These are phyloP conservation scores for Penicillium coprophilum DNA, from an alignment of 495 filamentous ascomycete genomes.

Conservation along the genomic window DNA sequence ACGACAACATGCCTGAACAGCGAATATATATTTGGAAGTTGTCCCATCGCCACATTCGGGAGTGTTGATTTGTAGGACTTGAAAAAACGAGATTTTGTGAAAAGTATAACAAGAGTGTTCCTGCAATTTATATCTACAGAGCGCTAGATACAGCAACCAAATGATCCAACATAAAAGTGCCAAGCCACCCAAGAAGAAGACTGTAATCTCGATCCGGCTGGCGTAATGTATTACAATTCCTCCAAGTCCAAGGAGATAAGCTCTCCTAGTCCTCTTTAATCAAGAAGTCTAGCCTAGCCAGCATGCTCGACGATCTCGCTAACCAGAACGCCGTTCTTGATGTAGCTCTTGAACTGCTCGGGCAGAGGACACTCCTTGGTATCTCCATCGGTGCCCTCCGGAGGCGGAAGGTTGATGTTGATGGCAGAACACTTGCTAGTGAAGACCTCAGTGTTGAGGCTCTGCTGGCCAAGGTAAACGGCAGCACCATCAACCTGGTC, in stretches of 20 bases:
- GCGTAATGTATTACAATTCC: constrained; percentile 2
- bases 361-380: constrained; percentile 83
- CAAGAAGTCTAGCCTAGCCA: constrained; percentile 46
- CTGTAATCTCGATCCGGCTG: background rate
- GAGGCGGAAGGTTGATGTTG: constrained; percentile 77
- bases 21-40: background rate
- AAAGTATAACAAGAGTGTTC: background rate
- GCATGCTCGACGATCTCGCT: constrained; percentile 90
- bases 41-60: too few species aligned
- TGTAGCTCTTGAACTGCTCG: constrained; percentile 82
- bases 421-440: constrained; percentile 79
- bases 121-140: constrained; percentile 26
- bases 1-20: background rate
- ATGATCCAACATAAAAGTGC: constrained; percentile 5
- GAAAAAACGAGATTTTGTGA: background rate
- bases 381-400: constrained; percentile 62
- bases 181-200: background rate
- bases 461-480: constrained; percentile 79
- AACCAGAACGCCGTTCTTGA: constrained; percentile 70
- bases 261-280: background rate
- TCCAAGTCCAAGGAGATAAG: background rate
- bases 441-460: constrained; percentile 75
- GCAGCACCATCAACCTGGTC: constrained; percentile 92
- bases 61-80: background rate
- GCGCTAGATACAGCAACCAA: constrained; percentile 23